Base-by-base conservation (phyloP, 2,329 filamentous ascomycete genomes). In the Nakataea oryzae region DNA sequence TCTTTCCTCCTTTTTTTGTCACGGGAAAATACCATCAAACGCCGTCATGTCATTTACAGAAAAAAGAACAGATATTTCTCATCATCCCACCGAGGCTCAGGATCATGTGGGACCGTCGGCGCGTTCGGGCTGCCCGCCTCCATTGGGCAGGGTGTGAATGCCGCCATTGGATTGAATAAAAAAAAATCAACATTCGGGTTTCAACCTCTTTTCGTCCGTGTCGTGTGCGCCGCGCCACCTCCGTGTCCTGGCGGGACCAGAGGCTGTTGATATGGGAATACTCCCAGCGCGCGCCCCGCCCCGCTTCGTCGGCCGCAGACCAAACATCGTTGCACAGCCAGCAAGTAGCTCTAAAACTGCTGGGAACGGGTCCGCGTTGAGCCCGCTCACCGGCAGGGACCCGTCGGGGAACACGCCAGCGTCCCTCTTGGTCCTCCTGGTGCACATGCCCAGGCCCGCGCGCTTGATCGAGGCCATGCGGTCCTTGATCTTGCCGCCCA, bases 401-500 rank as follows among this genome's bases (percentile, higher is more conserved):
- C 21, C 41, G 17, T 8, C 21, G 21, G 41, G 41, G 21, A 50
- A n/a, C 6, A 50, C 6, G 7, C 21, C 6, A 3, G 41, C 41
- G 21, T 13, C 17, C 6, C 41, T 5, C 41, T n/a, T 47, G 41
- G 5, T n/a, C 5, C 41, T 5, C 41, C 4, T 8, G 21, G 17
- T 11, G 21, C 6, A 21, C 41, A 8, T 47, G 41, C 41, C 21
- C 41, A 9, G 21, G 17, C 17, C 21, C 41, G 41, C 41, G 21
- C 41, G 41, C 17, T n/a, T 47, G 41, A 47, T 47, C 7, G 17
- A 7, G 7, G n/a, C 17, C 5, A n/a, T 47, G 13, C n/a, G n/a
- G n/a, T n/a, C n/a, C n/a, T 47, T n/a, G 17, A 62, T 57, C 26
- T 57, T 27, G 17, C 21, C 11, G 21, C 57, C 62, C 57, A 64